phyloP scores from a whole-genome alignment of 345 rosid genomes.

The Linum trigynum region DNA sequence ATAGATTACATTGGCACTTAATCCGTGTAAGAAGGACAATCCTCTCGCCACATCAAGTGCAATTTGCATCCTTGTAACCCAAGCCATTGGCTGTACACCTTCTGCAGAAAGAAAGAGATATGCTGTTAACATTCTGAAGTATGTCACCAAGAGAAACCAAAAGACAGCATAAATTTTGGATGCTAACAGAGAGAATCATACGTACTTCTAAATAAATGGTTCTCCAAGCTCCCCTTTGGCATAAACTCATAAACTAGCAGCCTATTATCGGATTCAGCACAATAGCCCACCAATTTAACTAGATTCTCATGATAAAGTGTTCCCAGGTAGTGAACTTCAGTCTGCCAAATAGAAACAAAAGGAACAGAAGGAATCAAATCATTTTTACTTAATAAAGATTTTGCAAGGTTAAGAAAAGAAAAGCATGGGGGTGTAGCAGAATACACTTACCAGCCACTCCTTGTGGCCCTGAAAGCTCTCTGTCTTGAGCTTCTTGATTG shows the following conservation, averaged over 20 bases:
- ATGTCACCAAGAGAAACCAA: background rate
- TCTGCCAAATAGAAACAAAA: slow-evolving; percentile 26
- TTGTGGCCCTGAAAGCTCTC: slow-evolving; percentile 69
- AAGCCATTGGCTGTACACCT: slow-evolving; percentile 46
- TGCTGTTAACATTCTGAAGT: background rate
- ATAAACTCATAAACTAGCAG: slow-evolving; percentile 79
- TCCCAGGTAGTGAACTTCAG: slow-evolving; percentile 77
- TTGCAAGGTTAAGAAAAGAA: slow-evolving; percentile 1
- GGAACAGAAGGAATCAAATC: background rate
- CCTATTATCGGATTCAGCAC: slow-evolving; percentile 52
- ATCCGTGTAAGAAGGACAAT: slow-evolving; percentile 50
- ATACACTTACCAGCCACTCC: slow-evolving; percentile 63
- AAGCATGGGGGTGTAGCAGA: background rate
- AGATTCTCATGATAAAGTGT: slow-evolving; percentile 68
- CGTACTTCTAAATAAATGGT: slow-evolving; percentile 82
- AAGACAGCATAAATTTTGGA: background rate
- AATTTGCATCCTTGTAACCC: slow-evolving; percentile 46
- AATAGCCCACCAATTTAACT: slow-evolving; percentile 77
- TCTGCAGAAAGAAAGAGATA: slow-evolving; percentile 22
- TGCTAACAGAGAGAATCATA: background rate
- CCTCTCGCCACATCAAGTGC: slow-evolving; percentile 47
- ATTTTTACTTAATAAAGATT: background rate
- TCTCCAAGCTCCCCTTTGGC: slow-evolving; percentile 89
- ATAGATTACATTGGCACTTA: slow-evolving; percentile 51
- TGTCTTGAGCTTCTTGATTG: slow-evolving; percentile 49